These are phyloP conservation scores for Puccinia coronata DNA, from an alignment of 1,284 basidiomycete genomes.

Conservation along the genomic window DNA sequence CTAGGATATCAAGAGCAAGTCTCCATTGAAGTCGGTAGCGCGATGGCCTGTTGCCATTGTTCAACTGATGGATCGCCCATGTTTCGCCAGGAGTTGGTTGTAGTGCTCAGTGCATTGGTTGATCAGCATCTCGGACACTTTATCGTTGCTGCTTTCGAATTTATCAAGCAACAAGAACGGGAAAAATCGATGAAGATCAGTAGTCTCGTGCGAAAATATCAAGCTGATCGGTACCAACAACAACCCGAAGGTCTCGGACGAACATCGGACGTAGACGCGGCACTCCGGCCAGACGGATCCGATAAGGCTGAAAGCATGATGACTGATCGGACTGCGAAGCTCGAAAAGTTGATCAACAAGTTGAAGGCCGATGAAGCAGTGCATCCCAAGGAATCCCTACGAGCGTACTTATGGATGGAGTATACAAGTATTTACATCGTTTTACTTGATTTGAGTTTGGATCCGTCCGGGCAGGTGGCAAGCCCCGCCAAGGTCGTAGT, in stretches of 20 bases:
- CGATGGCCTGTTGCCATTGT: slow-evolving; percentile 49
- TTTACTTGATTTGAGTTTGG: slow-evolving; percentile 57
- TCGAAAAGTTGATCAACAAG: slow-evolving; percentile 44
- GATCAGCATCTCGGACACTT: slow-evolving; percentile 50
- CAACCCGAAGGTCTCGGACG: not conserved
- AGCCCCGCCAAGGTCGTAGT: slow-evolving; percentile 56
- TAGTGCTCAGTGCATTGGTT: slow-evolving; percentile 43
- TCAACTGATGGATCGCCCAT: slow-evolving; percentile 48
- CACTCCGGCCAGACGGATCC: not conserved
- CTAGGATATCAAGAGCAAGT: slow-evolving; percentile 47
- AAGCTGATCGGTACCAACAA: slow-evolving; percentile 12
- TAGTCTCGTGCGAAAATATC: slow-evolving; percentile 38
- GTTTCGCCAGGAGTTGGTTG: slow-evolving; percentile 47
- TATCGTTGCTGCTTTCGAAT: slow-evolving; percentile 46
- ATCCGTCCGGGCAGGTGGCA: slow-evolving; percentile 57
- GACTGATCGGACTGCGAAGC: slow-evolving; percentile 43
- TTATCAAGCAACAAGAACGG: slow-evolving; percentile 28
- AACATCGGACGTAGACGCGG: not conserved
- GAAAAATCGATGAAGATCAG: slow-evolving; percentile 20
- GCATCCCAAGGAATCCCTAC: slow-evolving; percentile 34
- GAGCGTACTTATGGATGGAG: slow-evolving; percentile 47
- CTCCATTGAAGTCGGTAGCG: slow-evolving; percentile 45
- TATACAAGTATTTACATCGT: slow-evolving; percentile 57
- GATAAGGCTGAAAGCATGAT: slow-evolving; percentile 14
- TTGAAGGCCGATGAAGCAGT: slow-evolving; percentile 38